Evolutionary conservation across 2,329 filamentous ascomycete species (phyloP), one percentile per base, ranked within the genome.

Genomic region (Helotiales sp.): DNA sequence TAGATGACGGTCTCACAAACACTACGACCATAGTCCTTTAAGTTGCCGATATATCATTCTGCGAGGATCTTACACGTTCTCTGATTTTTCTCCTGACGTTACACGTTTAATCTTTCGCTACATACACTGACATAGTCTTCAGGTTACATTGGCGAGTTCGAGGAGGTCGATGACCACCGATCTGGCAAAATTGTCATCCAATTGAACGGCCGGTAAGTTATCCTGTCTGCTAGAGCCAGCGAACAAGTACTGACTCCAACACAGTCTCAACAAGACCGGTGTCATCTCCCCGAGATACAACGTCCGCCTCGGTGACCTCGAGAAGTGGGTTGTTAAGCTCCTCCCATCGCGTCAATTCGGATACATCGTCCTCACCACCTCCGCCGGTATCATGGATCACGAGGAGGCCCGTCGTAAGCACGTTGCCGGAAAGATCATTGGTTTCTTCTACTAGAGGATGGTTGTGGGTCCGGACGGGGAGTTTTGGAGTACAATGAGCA

Each of bases 281-380:
- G 95, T 97, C 86, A 99, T 99, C 89, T 96, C 91, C 75, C 96
- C 96, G 82, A 93, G 96, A 83, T 99, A 97, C 93, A 98, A 98
- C 89, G 92, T 99, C 84, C 93, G 95, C 83, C 93, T 99, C 80
- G 86, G 88, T 79, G 96, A 99, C 79, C 89, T 99, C 81, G 96
- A 99, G 93, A 97, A 98, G 89, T 99, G 96, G 96, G 93, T 98
- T 79, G 93, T 97, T 86, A 97, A 97, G 90, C 92, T 99, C 81
- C 90, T 99, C 74, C 96, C 96, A 76, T 94, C 96, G 76, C 96
- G 96, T 97, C 96, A 99, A 86, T 99, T 99, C 89, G 96, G 96
- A 80, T 97, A 93, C 87, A 93, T 99, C 80, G 93, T 99, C 84
- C 91, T 99, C 79, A 99, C 96, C 83, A 99, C 96, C 85, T 97